phyloP scores from a whole-genome alignment of 805 yeast genomes.

The Wickerhamiella domercqiae region DNA sequence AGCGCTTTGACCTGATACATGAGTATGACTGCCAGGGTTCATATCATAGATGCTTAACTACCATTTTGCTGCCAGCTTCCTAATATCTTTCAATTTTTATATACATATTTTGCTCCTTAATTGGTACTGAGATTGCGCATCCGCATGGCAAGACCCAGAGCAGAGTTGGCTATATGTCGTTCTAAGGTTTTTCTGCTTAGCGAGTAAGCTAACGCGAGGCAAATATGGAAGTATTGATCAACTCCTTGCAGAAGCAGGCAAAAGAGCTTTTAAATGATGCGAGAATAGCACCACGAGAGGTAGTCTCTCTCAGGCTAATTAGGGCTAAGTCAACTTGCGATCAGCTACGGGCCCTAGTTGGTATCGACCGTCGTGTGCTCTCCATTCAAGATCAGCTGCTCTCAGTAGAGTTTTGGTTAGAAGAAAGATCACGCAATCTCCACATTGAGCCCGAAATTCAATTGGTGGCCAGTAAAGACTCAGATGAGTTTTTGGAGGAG shows the following conservation, averaged over 20 bases:
- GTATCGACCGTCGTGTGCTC: constrained; percentile 3
- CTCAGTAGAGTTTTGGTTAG: constrained; percentile 5
- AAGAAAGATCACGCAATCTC: neutral
- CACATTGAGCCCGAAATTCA: neutral
- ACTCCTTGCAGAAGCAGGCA: constrained; percentile 10
- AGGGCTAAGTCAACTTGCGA: constrained; percentile 8
- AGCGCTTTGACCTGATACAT: too few relatives aligned
- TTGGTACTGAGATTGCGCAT: too few relatives aligned
- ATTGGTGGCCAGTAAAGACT: neutral
- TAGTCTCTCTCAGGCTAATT: constrained; percentile 8
- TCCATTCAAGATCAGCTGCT: constrained; percentile 11
- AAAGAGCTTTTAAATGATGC: constrained; percentile 8
- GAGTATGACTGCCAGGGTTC: too few relatives aligned
- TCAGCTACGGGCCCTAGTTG: constrained; percentile 1
- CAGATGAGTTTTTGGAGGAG: constrained; percentile 7
- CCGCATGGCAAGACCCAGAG: too few relatives aligned
- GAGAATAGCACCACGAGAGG: constrained; percentile 1
- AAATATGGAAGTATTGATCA: neutral
- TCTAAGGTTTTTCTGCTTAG: too few relatives aligned
- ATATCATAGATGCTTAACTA: too few relatives aligned
- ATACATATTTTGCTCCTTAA: too few relatives aligned
- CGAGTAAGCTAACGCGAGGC: too few relatives aligned
- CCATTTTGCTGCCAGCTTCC: too few relatives aligned
- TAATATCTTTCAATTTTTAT: too few relatives aligned
- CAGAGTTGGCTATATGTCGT: too few relatives aligned